Conservation (phyloP, 1,139 yeast species). For the Kodamaea sp. region DNA sequence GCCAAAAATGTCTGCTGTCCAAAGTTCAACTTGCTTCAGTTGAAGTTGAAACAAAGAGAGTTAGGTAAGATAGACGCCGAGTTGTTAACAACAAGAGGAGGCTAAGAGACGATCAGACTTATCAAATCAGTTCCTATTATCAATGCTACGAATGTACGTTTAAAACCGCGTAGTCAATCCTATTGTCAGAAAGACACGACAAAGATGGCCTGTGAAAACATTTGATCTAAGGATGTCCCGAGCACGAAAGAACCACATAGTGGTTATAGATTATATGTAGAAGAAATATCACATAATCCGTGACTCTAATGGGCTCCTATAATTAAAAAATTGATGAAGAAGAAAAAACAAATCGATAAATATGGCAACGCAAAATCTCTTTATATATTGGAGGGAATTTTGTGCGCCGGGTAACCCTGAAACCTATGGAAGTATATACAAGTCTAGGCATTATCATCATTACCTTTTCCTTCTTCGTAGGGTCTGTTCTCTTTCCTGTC, state of each 20-base stretch:
- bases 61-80: slow-evolving; percentile 56
- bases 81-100: slow-evolving; percentile 23
- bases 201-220: slow-evolving; percentile 56
- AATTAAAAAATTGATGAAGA: slow-evolving; percentile 64
- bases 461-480: not conserved
- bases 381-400: slow-evolving; percentile 8
- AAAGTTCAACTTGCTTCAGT: slow-evolving; percentile 50
- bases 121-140: not conserved
- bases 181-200: slow-evolving; percentile 56
- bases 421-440: not conserved
- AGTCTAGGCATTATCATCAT: not conserved
- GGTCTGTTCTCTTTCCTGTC: slow-evolving; percentile 5
- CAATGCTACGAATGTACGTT: slow-evolving; percentile 49
- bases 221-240: slow-evolving; percentile 85
- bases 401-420: slow-evolving; percentile 26
- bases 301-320: slow-evolving; percentile 95
- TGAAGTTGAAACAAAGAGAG: slow-evolving; percentile 59
- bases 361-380: slow-evolving; percentile 1
- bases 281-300: slow-evolving; percentile 56
- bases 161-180: slow-evolving; percentile 70
- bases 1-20: slow-evolving; percentile 72
- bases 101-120: slow-evolving; percentile 4
- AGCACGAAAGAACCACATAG: slow-evolving; percentile 70
- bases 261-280: slow-evolving; percentile 51
- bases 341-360: slow-evolving; percentile 22